Evolutionary conservation across 805 yeast species (phyloP).

Genomic region (Komagataella ulmi): DNA sequence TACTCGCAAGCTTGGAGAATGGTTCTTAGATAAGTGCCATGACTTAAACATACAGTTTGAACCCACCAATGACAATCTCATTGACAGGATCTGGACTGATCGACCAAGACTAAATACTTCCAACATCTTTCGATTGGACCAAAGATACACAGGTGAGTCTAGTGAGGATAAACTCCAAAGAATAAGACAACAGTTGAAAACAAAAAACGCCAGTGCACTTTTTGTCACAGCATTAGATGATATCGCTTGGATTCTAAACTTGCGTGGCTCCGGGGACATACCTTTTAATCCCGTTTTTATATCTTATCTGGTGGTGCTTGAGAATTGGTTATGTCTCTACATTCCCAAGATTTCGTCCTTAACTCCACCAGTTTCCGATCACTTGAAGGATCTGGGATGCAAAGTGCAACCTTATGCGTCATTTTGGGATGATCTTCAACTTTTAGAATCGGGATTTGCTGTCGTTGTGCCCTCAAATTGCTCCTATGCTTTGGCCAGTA

Average conservation of each 20-base stretch:
- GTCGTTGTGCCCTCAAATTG: conserved; percentile 4
- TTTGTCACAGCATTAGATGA: conserved; percentile 68
- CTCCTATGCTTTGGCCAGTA: conserved; percentile 2
- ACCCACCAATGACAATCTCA: conserved; percentile 47
- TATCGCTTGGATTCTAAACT: conserved; percentile 74
- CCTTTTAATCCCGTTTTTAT: conserved; percentile 74
- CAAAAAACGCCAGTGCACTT: conserved; percentile 26
- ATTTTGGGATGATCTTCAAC: conserved; percentile 37
- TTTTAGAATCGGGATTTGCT: conserved; percentile 4
- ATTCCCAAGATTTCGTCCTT: conserved; percentile 12
- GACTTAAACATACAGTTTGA: conserved; percentile 28
- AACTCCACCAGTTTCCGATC: background rate
- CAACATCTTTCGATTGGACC: conserved; percentile 18
- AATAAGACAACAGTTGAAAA: conserved; percentile 10
- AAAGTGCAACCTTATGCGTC: conserved; percentile 34
- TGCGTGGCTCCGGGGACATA: conserved; percentile 62
- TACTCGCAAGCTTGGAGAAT: conserved; percentile 31
- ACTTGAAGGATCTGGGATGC: conserved; percentile 5
- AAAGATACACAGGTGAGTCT: conserved; percentile 23
- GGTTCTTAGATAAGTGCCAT: conserved; percentile 18
- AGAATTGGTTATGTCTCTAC: conserved; percentile 32
- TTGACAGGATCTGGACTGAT: conserved; percentile 54
- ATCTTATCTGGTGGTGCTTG: conserved; percentile 30
- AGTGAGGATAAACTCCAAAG: conserved; percentile 17
- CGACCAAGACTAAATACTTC: conserved; percentile 15